Conservation (phyloP, 129 eudicot genomes). For the Artemisia tridentata region DNA sequence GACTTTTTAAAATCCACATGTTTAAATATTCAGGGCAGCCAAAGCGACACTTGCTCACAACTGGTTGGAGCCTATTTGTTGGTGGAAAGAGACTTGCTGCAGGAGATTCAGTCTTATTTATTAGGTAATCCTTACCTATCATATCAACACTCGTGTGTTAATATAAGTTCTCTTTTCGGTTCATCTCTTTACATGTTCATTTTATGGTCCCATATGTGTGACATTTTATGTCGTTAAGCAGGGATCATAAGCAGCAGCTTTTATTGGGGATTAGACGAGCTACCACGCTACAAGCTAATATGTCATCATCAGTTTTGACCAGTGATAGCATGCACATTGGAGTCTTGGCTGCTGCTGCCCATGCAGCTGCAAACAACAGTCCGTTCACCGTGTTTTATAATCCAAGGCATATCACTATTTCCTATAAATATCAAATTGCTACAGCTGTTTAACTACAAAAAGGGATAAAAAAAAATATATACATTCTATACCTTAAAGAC, state of each 20-base stretch:
- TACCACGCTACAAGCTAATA: not conserved
- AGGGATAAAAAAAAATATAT: not conserved
- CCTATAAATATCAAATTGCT: not conserved
- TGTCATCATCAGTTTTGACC: conserved; percentile 1
- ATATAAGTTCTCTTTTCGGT: not conserved
- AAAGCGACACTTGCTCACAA: conserved; percentile 90
- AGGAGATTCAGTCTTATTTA: conserved; percentile 89
- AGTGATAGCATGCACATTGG: conserved; percentile 11
- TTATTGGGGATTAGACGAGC: conserved; percentile 1
- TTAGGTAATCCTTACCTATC: conserved; percentile 48
- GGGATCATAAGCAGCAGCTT: conserved; percentile 2
- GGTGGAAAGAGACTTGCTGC: conserved; percentile 88
- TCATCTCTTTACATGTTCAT: no score
- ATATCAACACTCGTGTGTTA: not conserved
- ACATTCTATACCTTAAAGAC: not conserved
- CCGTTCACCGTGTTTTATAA: conserved; percentile 83
- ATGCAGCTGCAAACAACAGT: conserved; percentile 56
- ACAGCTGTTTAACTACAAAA: not conserved
- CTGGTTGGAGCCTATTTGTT: conserved; percentile 96
- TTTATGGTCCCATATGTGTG: no score
- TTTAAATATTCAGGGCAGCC: conserved; percentile 67
- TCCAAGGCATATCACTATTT: conserved; percentile 53
- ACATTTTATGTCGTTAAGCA: conserved; percentile 23
- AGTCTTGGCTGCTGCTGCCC: conserved; percentile 33
- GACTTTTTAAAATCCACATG: not conserved